Conservation (phyloP, 371 early-diverging fungal species). For the Rhizopus microsporus region DNA sequence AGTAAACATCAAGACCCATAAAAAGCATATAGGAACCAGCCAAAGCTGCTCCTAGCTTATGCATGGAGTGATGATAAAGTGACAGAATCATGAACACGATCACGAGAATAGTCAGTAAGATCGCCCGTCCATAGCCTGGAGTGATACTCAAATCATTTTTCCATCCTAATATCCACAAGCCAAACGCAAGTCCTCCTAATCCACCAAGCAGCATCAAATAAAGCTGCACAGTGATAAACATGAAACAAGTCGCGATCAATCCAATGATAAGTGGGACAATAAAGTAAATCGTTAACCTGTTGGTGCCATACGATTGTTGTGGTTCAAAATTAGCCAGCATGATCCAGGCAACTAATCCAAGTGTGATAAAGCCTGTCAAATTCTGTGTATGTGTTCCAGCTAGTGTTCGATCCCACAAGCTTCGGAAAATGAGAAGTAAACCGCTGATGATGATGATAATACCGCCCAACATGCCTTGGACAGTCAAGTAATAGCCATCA, state of each 20-base stretch:
- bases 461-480: slow-evolving; percentile 61
- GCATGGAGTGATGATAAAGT: slow-evolving; percentile 54
- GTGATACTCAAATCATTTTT: slow-evolving; percentile 56
- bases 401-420: slow-evolving; percentile 22
- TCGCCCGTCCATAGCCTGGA: slow-evolving; percentile 57
- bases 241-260: slow-evolving; percentile 5
- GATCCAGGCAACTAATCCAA: slow-evolving; percentile 52
- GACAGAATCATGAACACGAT: slow-evolving; percentile 56
- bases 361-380: slow-evolving; percentile 34
- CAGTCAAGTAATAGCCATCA: slow-evolving; percentile 47
- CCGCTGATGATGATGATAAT: slow-evolving; percentile 65
- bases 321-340: slow-evolving; percentile 58
- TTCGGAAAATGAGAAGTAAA: slow-evolving; percentile 60
- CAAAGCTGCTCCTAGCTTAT: slow-evolving; percentile 65
- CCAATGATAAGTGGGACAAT: slow-evolving; percentile 54
- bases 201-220: slow-evolving; percentile 55
- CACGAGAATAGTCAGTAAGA: slow-evolving; percentile 62
- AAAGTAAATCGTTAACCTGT: slow-evolving; percentile 47
- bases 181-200: slow-evolving; percentile 65
- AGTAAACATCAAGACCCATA: slow-evolving; percentile 77
- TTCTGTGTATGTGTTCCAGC: slow-evolving; percentile 61
- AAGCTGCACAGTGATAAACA: slow-evolving; percentile 40
- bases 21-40: slow-evolving; percentile 72
- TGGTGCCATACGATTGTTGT: slow-evolving; percentile 28
- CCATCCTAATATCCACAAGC: slow-evolving; percentile 65